Base-by-base conservation (phyloP, 2,329 filamentous ascomycete genomes). In the Colletotrichum sp. region DNA sequence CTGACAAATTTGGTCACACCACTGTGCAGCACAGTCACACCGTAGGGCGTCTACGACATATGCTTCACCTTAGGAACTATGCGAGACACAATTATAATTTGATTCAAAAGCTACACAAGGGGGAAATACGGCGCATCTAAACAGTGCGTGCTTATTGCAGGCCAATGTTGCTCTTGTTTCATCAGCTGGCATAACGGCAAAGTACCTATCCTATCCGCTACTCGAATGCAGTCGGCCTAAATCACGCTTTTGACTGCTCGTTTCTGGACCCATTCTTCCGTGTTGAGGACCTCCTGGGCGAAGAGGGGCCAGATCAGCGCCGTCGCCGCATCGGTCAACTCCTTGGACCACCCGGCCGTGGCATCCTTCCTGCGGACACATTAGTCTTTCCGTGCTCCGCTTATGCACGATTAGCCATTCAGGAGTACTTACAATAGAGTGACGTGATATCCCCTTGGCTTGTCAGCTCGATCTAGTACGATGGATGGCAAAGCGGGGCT, bases 381-480 rank as follows among this genome's bases (percentile, higher is more conserved):
- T 59, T 59, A 59, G 16, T 26, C n/a, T 59, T 9, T 28, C 21
- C 21, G 5, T 7, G n/a, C n/a, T 21, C 55, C 55, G 7, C 55
- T 59, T 0, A 59, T 59, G 21, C 26, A 26, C 0, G 24, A 18
- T 28, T 59, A 2, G 7, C 0, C 26, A 18, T 16, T 48, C 6
- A 6, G 1, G 18, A 48, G 0, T 59, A 59, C 55, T 59, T 26
- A 59, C 55, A 59, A 26, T 9, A 28, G 6, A 21, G 55, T 59
- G 55, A 59, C 55, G 16, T 59, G 24, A 28, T 59, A 59, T 0
- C 55, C 55, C 16, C 55, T 59, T 6, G 55, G 7, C 21, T 59
- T 28, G 1, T 59, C 0, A 59, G 55, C 21, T 59, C 0, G 0
- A 16, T 16, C 0, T 0, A 59, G 55, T 16, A 2, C 26, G 2